Evolutionary conservation across 257 asterid species (phyloP).

Genomic region (Ophiorrhiza pumila): DNA sequence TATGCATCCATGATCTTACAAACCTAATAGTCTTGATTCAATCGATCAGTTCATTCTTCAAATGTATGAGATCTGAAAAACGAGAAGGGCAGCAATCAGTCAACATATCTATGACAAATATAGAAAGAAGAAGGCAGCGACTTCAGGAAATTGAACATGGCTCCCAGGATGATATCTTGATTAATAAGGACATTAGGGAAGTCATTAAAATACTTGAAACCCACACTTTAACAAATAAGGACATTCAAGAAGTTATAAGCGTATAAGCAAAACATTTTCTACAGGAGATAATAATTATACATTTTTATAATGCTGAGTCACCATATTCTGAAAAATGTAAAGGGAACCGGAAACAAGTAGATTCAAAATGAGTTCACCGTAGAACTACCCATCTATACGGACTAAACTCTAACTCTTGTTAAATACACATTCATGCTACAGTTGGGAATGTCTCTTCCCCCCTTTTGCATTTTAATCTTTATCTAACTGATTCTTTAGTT

Average conservation of each 20-base stretch:
- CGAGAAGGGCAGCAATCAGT: not conserved
- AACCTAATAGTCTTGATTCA: not conserved
- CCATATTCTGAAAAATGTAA: not conserved
- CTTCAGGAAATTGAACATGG: not conserved
- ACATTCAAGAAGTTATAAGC: not conserved
- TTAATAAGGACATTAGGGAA: too few relatives aligned
- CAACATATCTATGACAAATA: not conserved
- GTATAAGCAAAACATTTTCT: too few relatives aligned
- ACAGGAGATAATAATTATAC: not conserved
- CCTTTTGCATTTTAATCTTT: too few relatives aligned
- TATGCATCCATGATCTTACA: not conserved
- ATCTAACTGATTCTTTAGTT: too few relatives aligned
- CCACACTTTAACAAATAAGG: too few relatives aligned
- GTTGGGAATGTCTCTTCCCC: not conserved
- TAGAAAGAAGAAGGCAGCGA: too few relatives aligned
- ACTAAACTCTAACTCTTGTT: not conserved
- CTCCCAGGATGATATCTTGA: not conserved
- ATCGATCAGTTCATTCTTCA: not conserved
- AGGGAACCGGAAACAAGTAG: not conserved
- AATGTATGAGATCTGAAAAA: slow-evolving; percentile 2
- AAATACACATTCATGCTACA: not conserved
- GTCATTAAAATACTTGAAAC: too few relatives aligned
- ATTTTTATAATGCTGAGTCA: not conserved
- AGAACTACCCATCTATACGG: too few relatives aligned
- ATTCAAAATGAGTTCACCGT: not conserved